Evolutionary conservation across 148 eudicot genomes (phyloP).

Genomic region (Rhododendron ovatum): DNA sequence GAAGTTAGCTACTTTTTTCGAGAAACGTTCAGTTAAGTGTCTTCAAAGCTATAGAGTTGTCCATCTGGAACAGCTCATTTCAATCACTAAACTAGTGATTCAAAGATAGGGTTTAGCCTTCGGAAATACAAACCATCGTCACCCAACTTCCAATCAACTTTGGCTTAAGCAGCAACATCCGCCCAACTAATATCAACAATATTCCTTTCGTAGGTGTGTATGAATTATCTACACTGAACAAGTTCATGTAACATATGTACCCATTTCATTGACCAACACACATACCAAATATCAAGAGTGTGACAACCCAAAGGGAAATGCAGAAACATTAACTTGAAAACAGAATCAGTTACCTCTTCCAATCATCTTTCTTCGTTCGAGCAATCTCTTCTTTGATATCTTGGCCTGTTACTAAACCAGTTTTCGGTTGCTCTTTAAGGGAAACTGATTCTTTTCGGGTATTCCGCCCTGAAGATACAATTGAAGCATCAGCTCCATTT

Average conservation of each 20-base stretch:
- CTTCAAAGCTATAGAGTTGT: background rate
- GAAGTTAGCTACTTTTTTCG: background rate
- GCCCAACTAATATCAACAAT: background rate
- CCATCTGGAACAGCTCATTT: background rate
- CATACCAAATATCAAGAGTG: background rate
- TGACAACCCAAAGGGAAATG: background rate
- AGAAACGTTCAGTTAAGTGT: background rate
- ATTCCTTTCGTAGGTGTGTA: background rate
- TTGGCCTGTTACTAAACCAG: conserved; percentile 71
- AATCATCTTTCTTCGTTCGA: conserved; percentile 53
- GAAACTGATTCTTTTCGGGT: conserved; percentile 14
- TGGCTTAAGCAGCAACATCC: background rate
- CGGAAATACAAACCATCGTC: background rate
- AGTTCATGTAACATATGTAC: background rate
- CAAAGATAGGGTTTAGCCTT: background rate
- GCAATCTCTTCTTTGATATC: conserved; percentile 72
- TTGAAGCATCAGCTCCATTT: conserved; percentile 14
- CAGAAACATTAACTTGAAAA: background rate
- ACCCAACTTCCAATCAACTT: background rate
- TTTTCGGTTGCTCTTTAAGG: conserved; percentile 35
- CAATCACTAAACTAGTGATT: background rate
- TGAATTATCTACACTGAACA: background rate
- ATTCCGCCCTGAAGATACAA: conserved; percentile 15
- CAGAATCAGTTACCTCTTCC: conserved; percentile 43
- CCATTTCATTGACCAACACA: background rate